These are phyloP conservation scores for Aureobasidium sp. DNA, from an alignment of 2,329 filamentous ascomycete species.

Conservation along the genomic window DNA sequence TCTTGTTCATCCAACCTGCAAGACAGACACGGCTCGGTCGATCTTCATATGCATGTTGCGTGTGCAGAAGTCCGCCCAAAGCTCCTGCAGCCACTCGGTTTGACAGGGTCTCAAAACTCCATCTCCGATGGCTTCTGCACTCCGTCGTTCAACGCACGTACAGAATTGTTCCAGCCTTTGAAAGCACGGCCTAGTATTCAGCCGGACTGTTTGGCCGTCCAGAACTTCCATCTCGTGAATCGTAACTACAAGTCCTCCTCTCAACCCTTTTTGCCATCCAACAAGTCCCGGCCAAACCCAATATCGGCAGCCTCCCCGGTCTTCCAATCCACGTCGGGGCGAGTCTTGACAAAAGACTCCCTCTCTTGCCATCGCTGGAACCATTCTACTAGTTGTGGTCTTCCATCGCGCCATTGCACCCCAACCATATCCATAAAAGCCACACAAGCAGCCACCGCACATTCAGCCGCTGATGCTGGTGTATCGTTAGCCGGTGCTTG, in stretches of 20 bases:
- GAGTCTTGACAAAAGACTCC: background rate
- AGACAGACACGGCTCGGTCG: constrained; percentile 11
- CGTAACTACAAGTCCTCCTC: background rate
- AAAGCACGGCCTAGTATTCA: background rate
- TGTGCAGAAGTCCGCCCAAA: constrained; percentile 2
- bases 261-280: constrained; percentile 3
- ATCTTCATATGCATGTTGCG: constrained; percentile 6
- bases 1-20: constrained; percentile 6
- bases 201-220: background rate
- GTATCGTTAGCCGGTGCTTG: background rate
- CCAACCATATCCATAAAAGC: background rate
- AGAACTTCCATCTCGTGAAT: background rate
- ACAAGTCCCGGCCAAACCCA: background rate
- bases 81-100: background rate
- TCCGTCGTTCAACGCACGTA: background rate
- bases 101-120: background rate
- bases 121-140: background rate
- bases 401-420: background rate
- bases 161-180: background rate
- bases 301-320: background rate
- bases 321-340: background rate
- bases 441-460: constrained; percentile 4
- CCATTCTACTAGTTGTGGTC: background rate
- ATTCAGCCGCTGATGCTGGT: constrained; percentile 10
- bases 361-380: constrained; percentile 4